Percentiles rank a stretch among this genome's conserved stretches.
These are phyloP conservation scores for Xylariaceae sp. DNA, from an alignment of 2,329 filamentous ascomycete species.

Conservation along the genomic window DNA sequence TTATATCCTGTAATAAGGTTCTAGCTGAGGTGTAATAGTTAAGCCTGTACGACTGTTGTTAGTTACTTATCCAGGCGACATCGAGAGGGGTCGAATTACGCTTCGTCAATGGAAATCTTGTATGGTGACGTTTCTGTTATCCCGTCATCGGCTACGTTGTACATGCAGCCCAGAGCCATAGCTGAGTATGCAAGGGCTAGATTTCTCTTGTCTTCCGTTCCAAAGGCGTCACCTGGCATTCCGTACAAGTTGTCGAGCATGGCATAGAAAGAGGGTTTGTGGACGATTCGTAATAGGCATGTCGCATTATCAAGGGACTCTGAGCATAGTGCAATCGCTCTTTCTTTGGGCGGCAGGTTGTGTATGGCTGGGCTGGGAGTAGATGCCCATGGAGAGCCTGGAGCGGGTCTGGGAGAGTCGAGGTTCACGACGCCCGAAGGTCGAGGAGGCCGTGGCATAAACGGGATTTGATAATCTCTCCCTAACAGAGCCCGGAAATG, in stretches of 20 bases:
- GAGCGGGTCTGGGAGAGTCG: constrained; percentile 71
- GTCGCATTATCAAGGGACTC: constrained; percentile 49
- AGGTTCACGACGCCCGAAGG: constrained; percentile 61
- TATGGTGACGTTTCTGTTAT: constrained; percentile 35
- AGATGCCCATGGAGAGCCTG: constrained; percentile 67
- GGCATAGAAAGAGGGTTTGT: constrained; percentile 72
- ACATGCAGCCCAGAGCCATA: constrained; percentile 66
- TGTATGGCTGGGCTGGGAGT: constrained; percentile 58
- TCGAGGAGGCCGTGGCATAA: constrained; percentile 59
- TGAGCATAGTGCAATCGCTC: constrained; percentile 50
- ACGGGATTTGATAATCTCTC: constrained; percentile 64
- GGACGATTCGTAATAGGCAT: constrained; percentile 62
- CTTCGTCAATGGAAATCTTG: constrained; percentile 57
- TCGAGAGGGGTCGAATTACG: constrained; percentile 48
- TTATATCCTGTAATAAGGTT: constrained; percentile 67
- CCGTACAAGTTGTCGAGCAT: constrained; percentile 73
- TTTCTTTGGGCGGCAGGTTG: constrained; percentile 72
- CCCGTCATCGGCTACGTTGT: constrained; percentile 45
- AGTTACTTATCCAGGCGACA: constrained; percentile 19
- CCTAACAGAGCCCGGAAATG: constrained; percentile 82
- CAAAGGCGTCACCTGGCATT: constrained; percentile 58
- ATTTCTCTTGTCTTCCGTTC: constrained; percentile 63
- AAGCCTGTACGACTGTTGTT: constrained; percentile 55
- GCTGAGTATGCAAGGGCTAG: constrained; percentile 65
- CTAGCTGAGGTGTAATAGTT: constrained; percentile 77